Evolutionary conservation across 192 early-diverging fungal species (phyloP).

Genomic region (Spizellomyces punctatus): DNA sequence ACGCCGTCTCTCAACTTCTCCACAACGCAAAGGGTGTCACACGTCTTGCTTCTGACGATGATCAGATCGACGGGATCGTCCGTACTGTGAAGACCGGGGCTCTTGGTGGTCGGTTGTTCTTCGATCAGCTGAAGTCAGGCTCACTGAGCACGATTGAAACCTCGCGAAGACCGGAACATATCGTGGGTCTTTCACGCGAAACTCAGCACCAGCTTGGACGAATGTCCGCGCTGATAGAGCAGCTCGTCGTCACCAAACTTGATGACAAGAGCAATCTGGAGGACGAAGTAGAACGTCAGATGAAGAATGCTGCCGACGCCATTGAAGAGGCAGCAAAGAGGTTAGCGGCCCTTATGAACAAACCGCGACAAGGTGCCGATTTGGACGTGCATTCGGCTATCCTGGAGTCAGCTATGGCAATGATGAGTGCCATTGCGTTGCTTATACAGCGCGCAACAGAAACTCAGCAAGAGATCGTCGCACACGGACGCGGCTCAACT

Average conservation of each 20-base stretch:
- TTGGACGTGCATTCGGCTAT: constrained; percentile 91
- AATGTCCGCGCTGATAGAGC: constrained; percentile 76
- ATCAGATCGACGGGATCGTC: constrained; percentile 76
- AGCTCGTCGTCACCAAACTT: constrained; percentile 67
- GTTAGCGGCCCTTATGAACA: constrained; percentile 77
- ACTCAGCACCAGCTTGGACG: constrained; percentile 75
- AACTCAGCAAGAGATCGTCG: constrained; percentile 96
- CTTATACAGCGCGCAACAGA: constrained; percentile 93
- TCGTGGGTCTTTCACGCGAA: constrained; percentile 73
- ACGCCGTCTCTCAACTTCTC: constrained; percentile 79
- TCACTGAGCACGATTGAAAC: constrained; percentile 44
- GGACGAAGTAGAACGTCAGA: constrained; percentile 90
- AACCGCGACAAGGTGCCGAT: constrained; percentile 77
- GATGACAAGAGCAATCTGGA: constrained; percentile 77
- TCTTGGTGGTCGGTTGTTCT: constrained; percentile 74
- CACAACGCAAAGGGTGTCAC: constrained; percentile 88
- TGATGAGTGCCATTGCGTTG: constrained; percentile 92
- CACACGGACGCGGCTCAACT: constrained; percentile 80
- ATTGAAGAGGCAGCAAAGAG: constrained; percentile 89
- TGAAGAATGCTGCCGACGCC: constrained; percentile 87
- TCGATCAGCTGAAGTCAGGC: constrained; percentile 78
- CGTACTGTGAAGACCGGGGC: constrained; percentile 67
- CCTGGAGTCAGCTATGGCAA: constrained; percentile 84
- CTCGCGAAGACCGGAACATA: constrained; percentile 68
- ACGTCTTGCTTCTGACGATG: constrained; percentile 80